phyloP scores from a whole-genome alignment of 2,329 filamentous ascomycete genomes.

The Epichloe baconii region DNA sequence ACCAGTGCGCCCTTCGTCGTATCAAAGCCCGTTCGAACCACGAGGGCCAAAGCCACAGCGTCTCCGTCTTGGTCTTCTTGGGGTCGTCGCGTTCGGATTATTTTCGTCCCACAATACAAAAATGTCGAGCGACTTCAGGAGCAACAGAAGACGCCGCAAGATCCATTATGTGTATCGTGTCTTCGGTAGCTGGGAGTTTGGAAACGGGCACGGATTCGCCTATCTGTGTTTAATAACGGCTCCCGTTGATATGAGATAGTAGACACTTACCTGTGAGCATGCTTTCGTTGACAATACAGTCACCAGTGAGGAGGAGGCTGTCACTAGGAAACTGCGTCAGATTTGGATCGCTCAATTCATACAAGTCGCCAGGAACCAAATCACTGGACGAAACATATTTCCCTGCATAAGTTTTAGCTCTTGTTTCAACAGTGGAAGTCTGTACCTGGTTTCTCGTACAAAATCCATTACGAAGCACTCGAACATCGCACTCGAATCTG shows the following conservation, averaged over 20 bases:
- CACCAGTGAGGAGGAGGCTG: slow-evolving; percentile 78
- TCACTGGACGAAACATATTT: slow-evolving; percentile 75
- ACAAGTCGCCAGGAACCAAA: slow-evolving; percentile 88
- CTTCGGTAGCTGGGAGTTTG: slow-evolving; percentile 72
- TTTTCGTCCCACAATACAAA: slow-evolving; percentile 89
- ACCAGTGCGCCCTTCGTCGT: slow-evolving; percentile 94
- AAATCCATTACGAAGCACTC: slow-evolving; percentile 87
- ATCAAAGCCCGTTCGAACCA: slow-evolving; percentile 89
- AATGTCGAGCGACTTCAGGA: slow-evolving; percentile 72
- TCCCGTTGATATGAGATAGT: not conserved
- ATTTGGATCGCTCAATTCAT: slow-evolving; percentile 89
- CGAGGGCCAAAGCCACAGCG: slow-evolving; percentile 80
- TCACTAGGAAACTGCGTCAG: slow-evolving; percentile 83
- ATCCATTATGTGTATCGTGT: slow-evolving; percentile 63
- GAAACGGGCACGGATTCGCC: slow-evolving; percentile 95
- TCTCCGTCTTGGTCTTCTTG: slow-evolving; percentile 79
- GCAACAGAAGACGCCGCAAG: slow-evolving; percentile 71
- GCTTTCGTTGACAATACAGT: slow-evolving; percentile 98
- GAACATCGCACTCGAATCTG: slow-evolving; percentile 85
- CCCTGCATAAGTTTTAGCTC: slow-evolving; percentile 33
- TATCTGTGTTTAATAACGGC: slow-evolving; percentile 3
- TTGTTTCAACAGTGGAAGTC: not conserved
- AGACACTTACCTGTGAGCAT: slow-evolving; percentile 64
- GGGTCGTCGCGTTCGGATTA: slow-evolving; percentile 77
- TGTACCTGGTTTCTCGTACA: slow-evolving; percentile 39